Base-by-base conservation (phyloP, 306 rosid genomes). In the Pachyrhizus erosus region DNA sequence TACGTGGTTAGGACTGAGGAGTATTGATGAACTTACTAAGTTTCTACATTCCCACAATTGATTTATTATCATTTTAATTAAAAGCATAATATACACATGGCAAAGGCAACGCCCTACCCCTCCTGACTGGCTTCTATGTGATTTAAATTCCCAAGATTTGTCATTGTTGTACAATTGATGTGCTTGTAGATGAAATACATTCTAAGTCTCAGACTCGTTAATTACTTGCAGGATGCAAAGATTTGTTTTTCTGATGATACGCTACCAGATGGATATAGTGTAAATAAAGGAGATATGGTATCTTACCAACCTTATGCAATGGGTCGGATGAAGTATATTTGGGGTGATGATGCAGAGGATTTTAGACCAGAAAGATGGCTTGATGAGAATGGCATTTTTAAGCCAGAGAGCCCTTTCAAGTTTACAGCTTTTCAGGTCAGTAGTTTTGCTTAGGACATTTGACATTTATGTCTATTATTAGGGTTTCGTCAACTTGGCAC, bases 271-370 rank as follows among this genome's bases (percentile, higher is more conserved):
- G 97, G 96, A 15, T 87, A 20, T 43, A 75, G 83, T 46, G 94
- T 91, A 75, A 91, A 62, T 42, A 89, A 91, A 76, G 97, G 97
- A 70, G 92, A 90, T 46, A 18, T 82, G 81, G 83, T 91, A 26
- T 57, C 84, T 10, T 91, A 93, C 75, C 96, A 90, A 84, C 96
- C 97, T 34, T 93, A 89, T 62, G 97, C 97, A 42, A 91, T 93
- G 97, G 97, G 96, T 31, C 67, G 96, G 88, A 93, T 93, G 97
- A 91, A 90, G 72, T 85, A 87, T 84, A 69, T 93, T 65, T 91
- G 96, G 97, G 96, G 97, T 70, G 91, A 91, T n/a, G 92, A 93
- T 85, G 96, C 93, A 12, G 96, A 89, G 61, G 87, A 85, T 15
- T 93, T 79, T 68, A 86, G 71, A 66, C 97, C 97, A 72, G 93